Evolutionary conservation across 331 rosid genomes (phyloP).

Genomic region (Ulmus americana): DNA sequence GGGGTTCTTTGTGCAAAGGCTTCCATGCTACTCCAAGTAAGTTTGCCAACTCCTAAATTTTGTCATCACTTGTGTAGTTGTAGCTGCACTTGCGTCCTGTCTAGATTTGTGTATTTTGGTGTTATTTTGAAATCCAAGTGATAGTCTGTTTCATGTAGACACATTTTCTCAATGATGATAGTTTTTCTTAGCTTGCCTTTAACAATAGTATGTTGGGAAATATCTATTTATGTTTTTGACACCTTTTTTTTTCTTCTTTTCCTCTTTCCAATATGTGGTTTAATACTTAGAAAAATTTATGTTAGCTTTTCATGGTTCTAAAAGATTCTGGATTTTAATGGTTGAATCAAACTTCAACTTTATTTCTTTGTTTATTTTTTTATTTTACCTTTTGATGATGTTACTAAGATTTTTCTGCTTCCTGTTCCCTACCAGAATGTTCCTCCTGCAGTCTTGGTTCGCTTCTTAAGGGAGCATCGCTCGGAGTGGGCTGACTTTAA

Average conservation of each 20-base stretch:
- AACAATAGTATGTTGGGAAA: neutral
- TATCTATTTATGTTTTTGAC: neutral
- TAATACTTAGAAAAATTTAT: too few relatives aligned
- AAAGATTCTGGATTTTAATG: neutral
- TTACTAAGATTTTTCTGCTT: neutral
- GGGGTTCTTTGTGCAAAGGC: slow-evolving; percentile 95
- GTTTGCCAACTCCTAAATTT: slow-evolving; percentile 10
- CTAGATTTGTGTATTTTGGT: neutral
- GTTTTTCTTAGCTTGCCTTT: neutral
- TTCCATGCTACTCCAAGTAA: slow-evolving; percentile 96
- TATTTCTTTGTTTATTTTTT: too few relatives aligned
- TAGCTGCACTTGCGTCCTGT: too few relatives aligned
- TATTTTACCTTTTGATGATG: neutral
- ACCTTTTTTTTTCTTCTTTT: neutral
- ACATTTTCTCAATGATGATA: neutral
- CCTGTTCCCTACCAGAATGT: slow-evolving; percentile 54
- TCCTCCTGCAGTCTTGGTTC: slow-evolving; percentile 81
- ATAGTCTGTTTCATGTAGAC: neutral
- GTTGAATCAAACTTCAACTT: neutral
- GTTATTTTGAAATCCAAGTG: neutral
- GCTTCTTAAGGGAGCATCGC: slow-evolving; percentile 92
- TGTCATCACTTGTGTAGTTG: neutral
- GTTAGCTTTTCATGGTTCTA: neutral
- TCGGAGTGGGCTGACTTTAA: slow-evolving; percentile 99
- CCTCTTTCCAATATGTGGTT: too few relatives aligned